These are phyloP conservation scores for Penicillium hordei DNA, from an alignment of 2,329 filamentous ascomycete genomes.

Conservation along the genomic window DNA sequence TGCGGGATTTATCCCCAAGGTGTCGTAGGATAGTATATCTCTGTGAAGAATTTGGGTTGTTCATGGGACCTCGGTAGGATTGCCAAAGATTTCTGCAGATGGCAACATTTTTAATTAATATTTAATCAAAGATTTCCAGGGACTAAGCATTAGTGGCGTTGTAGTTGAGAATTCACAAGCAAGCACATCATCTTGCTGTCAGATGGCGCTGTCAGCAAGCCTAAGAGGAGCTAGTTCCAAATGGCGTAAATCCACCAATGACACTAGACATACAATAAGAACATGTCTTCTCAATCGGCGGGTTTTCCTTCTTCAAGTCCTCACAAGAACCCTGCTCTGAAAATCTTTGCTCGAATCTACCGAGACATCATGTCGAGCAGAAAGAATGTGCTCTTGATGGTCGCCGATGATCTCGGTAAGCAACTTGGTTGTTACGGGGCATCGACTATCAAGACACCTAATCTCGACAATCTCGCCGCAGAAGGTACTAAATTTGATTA, in stretches of 20 bases:
- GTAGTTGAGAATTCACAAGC: not conserved
- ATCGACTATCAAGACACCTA: slow-evolving; percentile 37
- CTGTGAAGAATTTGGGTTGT: not conserved
- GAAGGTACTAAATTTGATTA: slow-evolving; percentile 41
- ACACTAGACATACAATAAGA: not conserved
- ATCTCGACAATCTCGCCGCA: slow-evolving; percentile 44
- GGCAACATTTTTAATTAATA: slow-evolving; percentile 5
- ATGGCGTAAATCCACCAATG: not conserved
- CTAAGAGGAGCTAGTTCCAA: not conserved
- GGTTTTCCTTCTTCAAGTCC: not conserved
- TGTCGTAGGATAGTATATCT: not conserved
- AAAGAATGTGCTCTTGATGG: slow-evolving; percentile 42
- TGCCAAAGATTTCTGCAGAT: not conserved
- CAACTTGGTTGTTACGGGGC: slow-evolving; percentile 39
- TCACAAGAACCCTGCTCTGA: no score
- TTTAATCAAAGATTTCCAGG: not conserved
- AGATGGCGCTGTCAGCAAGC: not conserved
- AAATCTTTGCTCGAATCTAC: not conserved
- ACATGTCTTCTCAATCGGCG: not conserved
- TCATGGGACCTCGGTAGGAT: not conserved
- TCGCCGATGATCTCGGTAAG: slow-evolving; percentile 48
- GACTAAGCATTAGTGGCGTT: not conserved
- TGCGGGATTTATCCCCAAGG: not conserved
- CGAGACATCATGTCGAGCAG: not conserved
- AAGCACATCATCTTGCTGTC: slow-evolving; percentile 4